Evolutionary conservation across 768 basidiomycete genomes (phyloP), one percentile per base, ranked within the genome.

Genomic region (Leccinum incarnatum): DNA sequence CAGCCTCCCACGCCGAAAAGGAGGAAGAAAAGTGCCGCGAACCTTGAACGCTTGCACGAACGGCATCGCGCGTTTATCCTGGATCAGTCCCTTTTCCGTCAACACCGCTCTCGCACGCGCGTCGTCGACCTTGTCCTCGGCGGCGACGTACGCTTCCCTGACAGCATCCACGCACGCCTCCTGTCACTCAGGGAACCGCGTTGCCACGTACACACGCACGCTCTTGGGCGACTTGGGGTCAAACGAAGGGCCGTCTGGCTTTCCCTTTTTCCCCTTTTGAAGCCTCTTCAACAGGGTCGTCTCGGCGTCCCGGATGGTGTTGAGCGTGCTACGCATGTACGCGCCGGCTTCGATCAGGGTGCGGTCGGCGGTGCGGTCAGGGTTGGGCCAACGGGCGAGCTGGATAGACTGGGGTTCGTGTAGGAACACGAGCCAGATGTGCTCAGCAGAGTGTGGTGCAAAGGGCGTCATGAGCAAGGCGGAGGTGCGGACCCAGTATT

Each of bases 141-240:
- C 25, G 25, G 5, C 25, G 25, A 25, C 25, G 25, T 25, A 25
- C 25, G 25, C 77, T 12, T 86, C 85, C 75, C 84, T 83, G 51
- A 95, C 80, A 42, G 86, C 78, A 67, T 85, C 82, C 52, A 98
- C 89, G 67, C 91, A 91, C 27, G 74, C 72, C 65, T 93, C 86
- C 73, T 99, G 96, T 96, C 97, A 99, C 64, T 86, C 88, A 0
- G 97, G 97, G 84, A 95, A 98, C 51, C 77, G 72, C 23, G 84
- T 91, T 57, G 97, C 91, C 53, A 98, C 91, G 72, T 91, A 98
- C n/a, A 98, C 81, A 60, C 89, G 79, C 17, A 95, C 89, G 52
- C 82, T 84, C 77, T 93, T 95, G 2, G 92, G 86, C 66, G 86
- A 85, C 74, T 88, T 90, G 9, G 93, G 88, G 69, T 97, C 95